Evolutionary conservation across 768 basidiomycete genomes (phyloP).

Genomic region (Daedaleopsis nitida): DNA sequence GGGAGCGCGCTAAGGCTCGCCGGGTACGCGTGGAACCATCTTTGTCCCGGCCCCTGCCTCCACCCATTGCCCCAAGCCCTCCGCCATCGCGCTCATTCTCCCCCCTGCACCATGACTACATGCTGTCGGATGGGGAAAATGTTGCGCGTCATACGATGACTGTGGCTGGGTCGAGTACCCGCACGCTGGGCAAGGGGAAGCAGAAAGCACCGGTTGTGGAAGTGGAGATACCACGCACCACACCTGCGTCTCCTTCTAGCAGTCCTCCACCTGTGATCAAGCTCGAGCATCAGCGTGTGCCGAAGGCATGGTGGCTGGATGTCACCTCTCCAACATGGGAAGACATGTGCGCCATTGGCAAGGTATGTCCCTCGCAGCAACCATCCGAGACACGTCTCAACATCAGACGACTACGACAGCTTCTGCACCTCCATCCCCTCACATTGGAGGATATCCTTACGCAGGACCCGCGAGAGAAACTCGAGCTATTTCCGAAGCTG

Average conservation of each 20-base stretch:
- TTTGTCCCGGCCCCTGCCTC: not conserved
- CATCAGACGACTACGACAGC: conserved; percentile 39
- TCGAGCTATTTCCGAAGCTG: conserved; percentile 82
- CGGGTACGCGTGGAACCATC: conserved; percentile 15
- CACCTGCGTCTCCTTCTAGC: not conserved
- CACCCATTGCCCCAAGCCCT: not conserved
- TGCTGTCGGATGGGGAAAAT: conserved; percentile 33
- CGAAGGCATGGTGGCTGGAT: conserved; percentile 88
- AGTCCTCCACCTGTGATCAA: conserved; percentile 4
- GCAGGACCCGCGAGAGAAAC: conserved; percentile 89
- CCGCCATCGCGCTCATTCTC: conserved; percentile 8
- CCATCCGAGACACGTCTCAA: not conserved
- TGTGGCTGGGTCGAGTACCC: not conserved
- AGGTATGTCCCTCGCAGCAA: conserved; percentile 45
- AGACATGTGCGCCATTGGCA: conserved; percentile 84
- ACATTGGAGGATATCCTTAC: conserved; percentile 93
- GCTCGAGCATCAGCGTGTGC: conserved; percentile 20
- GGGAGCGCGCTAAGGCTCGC: conserved; percentile 18
- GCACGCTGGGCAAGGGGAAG: conserved; percentile 49
- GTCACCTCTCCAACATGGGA: conserved; percentile 86
- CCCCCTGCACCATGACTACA: conserved; percentile 34
- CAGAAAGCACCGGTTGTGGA: conserved; percentile 31
- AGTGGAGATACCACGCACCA: not conserved
- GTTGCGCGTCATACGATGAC: not conserved
- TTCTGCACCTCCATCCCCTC: conserved; percentile 86